Percentiles rank a stretch among this genome's conserved stretches.
Evolutionary conservation across 225 moss, liverwort and hornwort genomes (phyloP).

Genomic region (Bryoerythrophyllum caledonicum): DNA sequence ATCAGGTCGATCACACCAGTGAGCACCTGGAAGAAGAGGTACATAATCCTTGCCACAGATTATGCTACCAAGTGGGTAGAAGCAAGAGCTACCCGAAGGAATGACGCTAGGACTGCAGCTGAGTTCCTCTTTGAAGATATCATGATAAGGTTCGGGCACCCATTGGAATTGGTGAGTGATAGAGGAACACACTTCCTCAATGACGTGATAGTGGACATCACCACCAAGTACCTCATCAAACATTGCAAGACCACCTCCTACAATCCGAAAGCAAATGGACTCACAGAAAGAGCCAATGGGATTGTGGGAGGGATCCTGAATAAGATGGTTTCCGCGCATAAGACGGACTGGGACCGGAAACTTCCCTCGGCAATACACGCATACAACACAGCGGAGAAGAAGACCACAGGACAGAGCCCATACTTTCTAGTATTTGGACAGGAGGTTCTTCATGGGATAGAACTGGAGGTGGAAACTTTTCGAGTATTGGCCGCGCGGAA

Average conservation of each 20-base stretch:
- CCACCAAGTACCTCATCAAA: background rate
- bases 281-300: background rate
- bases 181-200: background rate
- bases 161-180: background rate
- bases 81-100: too few relatives aligned
- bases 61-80: too few relatives aligned
- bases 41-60: too few relatives aligned
- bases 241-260: too few relatives aligned
- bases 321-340: background rate
- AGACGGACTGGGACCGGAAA: background rate
- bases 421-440: background rate
- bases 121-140: background rate
- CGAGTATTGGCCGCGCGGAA: background rate
- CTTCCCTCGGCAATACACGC: background rate
- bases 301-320: background rate
- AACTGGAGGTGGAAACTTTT: background rate
- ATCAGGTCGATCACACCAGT: too few relatives aligned
- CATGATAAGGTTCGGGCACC: background rate
- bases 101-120: background rate
- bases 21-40: too few relatives aligned
- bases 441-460: background rate
- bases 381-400: background rate
- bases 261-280: background rate
- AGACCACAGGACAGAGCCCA: background rate
- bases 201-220: background rate